Conservation (phyloP, 495 filamentous ascomycete genomes). For the Pseudomonodictys pantanalensis region DNA sequence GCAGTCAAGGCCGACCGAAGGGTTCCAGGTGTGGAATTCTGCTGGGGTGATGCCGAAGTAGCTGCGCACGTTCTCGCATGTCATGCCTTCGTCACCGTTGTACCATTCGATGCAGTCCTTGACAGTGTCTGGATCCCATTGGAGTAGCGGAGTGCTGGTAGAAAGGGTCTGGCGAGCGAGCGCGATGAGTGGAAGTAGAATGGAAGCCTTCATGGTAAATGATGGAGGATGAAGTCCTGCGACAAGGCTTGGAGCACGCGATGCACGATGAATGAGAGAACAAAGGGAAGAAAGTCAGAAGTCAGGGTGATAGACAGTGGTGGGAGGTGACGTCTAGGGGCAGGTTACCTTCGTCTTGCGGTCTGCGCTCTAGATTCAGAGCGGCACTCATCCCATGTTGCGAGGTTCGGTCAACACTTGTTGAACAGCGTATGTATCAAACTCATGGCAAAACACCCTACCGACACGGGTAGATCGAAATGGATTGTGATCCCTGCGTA, state of each 20-base stretch:
- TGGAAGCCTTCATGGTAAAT: background rate
- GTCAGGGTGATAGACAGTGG: too few relatives aligned
- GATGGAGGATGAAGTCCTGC: background rate
- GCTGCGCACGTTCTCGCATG: constrained; percentile 5
- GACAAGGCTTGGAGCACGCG: too few relatives aligned
- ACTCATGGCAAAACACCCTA: too few relatives aligned
- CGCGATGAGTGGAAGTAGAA: background rate
- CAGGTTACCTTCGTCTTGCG: too few relatives aligned
- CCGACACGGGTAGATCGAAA: too few relatives aligned
- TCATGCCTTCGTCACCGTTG: background rate
- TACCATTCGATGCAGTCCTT: constrained; percentile 13
- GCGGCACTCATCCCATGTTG: too few relatives aligned
- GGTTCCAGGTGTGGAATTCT: constrained; percentile 15
- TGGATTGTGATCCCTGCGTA: too few relatives aligned
- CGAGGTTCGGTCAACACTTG: too few relatives aligned
- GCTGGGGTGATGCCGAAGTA: constrained; percentile 4
- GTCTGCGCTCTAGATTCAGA: too few relatives aligned
- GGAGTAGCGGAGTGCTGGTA: background rate
- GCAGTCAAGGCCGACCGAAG: constrained; percentile 11
- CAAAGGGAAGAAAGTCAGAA: background rate
- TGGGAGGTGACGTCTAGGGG: too few relatives aligned
- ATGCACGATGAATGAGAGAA: background rate
- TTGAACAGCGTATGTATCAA: too few relatives aligned
- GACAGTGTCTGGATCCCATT: constrained; percentile 8
- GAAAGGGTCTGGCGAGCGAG: background rate